These are phyloP conservation scores for Wickerhamiella australiensis DNA, from an alignment of 805 yeast genomes.

Conservation along the genomic window DNA sequence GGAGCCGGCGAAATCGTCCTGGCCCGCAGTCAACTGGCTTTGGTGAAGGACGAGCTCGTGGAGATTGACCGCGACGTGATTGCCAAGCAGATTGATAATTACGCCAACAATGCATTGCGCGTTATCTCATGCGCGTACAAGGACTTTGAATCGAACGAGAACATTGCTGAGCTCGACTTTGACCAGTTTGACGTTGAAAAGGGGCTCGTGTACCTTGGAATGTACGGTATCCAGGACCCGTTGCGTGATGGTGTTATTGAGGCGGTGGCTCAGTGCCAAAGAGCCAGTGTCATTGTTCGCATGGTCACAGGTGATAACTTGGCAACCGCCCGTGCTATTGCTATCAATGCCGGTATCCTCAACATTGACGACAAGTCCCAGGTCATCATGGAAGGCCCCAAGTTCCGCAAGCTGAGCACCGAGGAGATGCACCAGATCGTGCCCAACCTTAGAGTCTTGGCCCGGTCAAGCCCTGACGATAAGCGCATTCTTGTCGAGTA, in stretches of 20 bases:
- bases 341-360: conserved; percentile 67
- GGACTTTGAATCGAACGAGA: conserved; percentile 34
- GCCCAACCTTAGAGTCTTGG: conserved; percentile 74
- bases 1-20: conserved; percentile 90
- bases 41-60: not conserved
- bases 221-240: conserved; percentile 94
- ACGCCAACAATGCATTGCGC: conserved; percentile 72
- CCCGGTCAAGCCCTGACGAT: conserved; percentile 94
- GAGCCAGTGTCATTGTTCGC: conserved; percentile 87
- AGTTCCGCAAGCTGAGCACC: conserved; percentile 54
- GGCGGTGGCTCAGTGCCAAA: conserved; percentile 74
- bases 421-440: conserved; percentile 46
- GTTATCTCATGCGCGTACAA: conserved; percentile 80
- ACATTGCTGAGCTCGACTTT: conserved; percentile 4
- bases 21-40: conserved; percentile 9
- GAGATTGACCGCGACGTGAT: conserved; percentile 26
- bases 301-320: conserved; percentile 98
- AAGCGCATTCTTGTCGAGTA: conserved; percentile 77
- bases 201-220: conserved; percentile 46
- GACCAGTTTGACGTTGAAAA: conserved; percentile 18
- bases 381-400: conserved; percentile 87
- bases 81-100: conserved; percentile 36
- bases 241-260: conserved; percentile 79
- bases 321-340: conserved; percentile 83
- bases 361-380: conserved; percentile 40